Evolutionary conservation across 768 basidiomycete genomes (phyloP), one percentile per base, ranked within the genome.

Genomic region (Russula foetens): DNA sequence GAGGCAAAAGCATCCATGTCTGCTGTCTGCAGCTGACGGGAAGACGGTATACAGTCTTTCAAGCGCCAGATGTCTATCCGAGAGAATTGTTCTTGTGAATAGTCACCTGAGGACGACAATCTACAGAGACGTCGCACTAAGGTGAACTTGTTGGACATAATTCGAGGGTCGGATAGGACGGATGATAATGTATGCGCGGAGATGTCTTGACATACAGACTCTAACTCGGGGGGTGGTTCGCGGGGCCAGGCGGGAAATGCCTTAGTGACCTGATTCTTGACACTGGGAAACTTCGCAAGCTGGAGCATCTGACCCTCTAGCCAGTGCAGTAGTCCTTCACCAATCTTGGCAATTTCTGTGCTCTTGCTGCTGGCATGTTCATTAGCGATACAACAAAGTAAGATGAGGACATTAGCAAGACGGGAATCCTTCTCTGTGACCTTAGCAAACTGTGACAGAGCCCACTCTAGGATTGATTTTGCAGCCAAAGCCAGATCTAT

Each of bases 401-500:
- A 84, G 63, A 88, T 79, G 39, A 95, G 73, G 58, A 86, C 73
- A 62, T 88, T 82, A 15, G 87, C 77, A 51, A 93, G 75, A 11
- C 78, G 75, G 39, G 78, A 69, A 65, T 88, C 82, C 35, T 72
- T 74, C 50, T 74, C 67, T 8, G 69, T 72, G 7, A 68, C 63
- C 54, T 64, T 70, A 44, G 74, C 73, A 68, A 85, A 88, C 39
- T 75, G 68, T 15, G 73, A 72, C 63, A 94, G 84, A 3, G 81
- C 81, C 90, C 92, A 94, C 50, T 85, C 83, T 12, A 94, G 74
- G 43, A 94, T 80, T 2, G 88, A 90, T 64, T 92, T 87, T 0
- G 86, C 85, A 3, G 81, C 77, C 57, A 77, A 77, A 5, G 79
- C 79, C 19, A 96, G 75, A 67, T 93, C 90, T 12, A 74, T 71